Percentiles rank a stretch among this genome's conserved stretches.
phyloP scores from a whole-genome alignment of 2,329 filamentous ascomycete species.

The Mycocentrospora acerina region DNA sequence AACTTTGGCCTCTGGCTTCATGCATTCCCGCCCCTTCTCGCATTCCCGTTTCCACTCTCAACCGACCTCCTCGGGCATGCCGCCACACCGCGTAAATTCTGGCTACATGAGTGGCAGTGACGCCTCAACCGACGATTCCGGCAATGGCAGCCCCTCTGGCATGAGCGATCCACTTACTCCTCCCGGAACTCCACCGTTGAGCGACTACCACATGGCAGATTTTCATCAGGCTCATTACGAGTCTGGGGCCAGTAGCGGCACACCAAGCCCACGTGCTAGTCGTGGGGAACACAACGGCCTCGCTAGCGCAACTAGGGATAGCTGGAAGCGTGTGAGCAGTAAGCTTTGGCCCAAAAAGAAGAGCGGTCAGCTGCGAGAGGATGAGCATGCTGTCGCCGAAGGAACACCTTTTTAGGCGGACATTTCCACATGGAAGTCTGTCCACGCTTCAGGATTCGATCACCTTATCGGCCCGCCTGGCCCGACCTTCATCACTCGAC shows the following conservation, averaged over 20 bases:
- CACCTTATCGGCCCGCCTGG: not conserved
- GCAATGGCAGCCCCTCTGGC: slow-evolving; percentile 52
- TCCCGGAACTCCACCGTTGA: slow-evolving; percentile 73
- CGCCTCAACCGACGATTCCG: slow-evolving; percentile 64
- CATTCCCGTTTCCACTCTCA: slow-evolving; percentile 42
- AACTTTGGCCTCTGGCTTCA: slow-evolving; percentile 40
- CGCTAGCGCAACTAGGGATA: slow-evolving; percentile 38
- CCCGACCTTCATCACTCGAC: not conserved
- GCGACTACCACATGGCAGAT: slow-evolving; percentile 49
- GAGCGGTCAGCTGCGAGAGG: slow-evolving; percentile 39
- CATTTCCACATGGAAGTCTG: slow-evolving; percentile 8
- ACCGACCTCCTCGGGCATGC: slow-evolving; percentile 35
- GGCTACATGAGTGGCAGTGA: slow-evolving; percentile 46
- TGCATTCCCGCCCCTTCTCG: slow-evolving; percentile 38
- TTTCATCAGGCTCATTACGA: slow-evolving; percentile 40
- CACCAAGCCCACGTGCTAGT: slow-evolving; percentile 41
- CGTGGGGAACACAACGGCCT: slow-evolving; percentile 41
- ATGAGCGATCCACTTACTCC: slow-evolving; percentile 69
- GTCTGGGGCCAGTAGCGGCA: slow-evolving; percentile 33
- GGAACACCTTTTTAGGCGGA: slow-evolving; percentile 34
- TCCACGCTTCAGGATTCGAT: slow-evolving; percentile 5
- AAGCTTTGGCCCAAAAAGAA: slow-evolving; percentile 45
- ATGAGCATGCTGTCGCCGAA: slow-evolving; percentile 39
- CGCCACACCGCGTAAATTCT: slow-evolving; percentile 29
- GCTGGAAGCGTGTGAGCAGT: slow-evolving; percentile 45